Conservation (phyloP, 257 asterid species). For the Solanum ossicruentum region DNA sequence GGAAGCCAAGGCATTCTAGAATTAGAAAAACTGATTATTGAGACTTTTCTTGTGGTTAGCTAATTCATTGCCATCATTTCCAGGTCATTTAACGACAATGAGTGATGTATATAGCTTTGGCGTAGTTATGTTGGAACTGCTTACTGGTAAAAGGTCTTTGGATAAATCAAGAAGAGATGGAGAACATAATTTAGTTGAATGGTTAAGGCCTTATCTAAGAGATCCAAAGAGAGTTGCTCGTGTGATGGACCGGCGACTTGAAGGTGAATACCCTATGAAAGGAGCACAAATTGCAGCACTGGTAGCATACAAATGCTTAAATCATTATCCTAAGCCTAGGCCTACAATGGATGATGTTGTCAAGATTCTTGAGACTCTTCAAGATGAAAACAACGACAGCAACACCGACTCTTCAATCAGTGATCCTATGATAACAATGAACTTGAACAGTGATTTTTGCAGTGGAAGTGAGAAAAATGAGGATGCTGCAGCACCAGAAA, state of each 20-base stretch:
- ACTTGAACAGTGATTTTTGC: background rate
- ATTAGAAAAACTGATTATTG: background rate
- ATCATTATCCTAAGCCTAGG: background rate
- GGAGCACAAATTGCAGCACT: constrained; percentile 3
- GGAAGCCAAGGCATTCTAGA: background rate
- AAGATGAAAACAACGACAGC: background rate
- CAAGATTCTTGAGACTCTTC: background rate
- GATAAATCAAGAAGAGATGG: background rate
- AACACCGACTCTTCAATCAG: background rate
- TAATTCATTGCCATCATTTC: background rate
- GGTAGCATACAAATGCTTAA: constrained; percentile 1
- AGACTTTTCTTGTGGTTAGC: background rate
- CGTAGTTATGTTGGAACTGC: background rate
- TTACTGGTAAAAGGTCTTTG: constrained; percentile 2
- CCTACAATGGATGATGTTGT: constrained; percentile 5
- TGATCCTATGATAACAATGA: background rate
- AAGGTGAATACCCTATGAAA: background rate
- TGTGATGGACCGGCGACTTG: constrained; percentile 1
- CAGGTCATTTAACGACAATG: constrained; percentile 5
- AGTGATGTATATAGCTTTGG: constrained; percentile 4
- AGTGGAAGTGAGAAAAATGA: constrained; percentile 1
- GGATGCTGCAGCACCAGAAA: background rate
- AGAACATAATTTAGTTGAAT: background rate
- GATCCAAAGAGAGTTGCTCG: constrained; percentile 1
- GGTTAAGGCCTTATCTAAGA: background rate